phyloP scores from a whole-genome alignment of 2,329 filamentous ascomycete species.

The Penicillium sp. region DNA sequence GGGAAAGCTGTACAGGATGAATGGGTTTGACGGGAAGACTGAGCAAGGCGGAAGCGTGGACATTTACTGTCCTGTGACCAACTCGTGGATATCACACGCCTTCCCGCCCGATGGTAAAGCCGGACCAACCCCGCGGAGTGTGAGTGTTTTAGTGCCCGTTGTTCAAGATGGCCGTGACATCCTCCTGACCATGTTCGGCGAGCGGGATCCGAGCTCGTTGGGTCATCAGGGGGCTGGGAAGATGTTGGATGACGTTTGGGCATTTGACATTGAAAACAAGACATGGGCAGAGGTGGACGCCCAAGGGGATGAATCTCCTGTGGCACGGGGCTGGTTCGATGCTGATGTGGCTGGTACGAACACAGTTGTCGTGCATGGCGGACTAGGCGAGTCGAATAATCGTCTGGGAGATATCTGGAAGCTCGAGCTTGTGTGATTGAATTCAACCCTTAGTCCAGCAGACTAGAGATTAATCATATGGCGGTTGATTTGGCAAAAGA shows the following conservation, averaged over 20 bases:
- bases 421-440: slow-evolving; percentile 30
- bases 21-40: slow-evolving; percentile 69
- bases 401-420: slow-evolving; percentile 52
- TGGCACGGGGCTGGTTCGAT: slow-evolving; percentile 54
- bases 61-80: slow-evolving; percentile 46
- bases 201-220: slow-evolving; percentile 52
- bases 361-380: slow-evolving; percentile 50
- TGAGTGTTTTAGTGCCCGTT: slow-evolving; percentile 48
- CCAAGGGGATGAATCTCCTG: slow-evolving; percentile 31
- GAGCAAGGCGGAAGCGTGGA: slow-evolving; percentile 73
- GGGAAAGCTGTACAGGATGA: slow-evolving; percentile 71
- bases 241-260: slow-evolving; percentile 55
- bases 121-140: slow-evolving; percentile 52
- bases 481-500: neutral
- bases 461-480: neutral
- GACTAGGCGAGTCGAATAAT: slow-evolving; percentile 53
- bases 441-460: neutral
- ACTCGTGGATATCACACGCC: slow-evolving; percentile 40
- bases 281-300: slow-evolving; percentile 36
- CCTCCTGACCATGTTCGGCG: slow-evolving; percentile 54
- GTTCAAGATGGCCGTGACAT: slow-evolving; percentile 33
- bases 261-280: slow-evolving; percentile 38
- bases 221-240: slow-evolving; percentile 57
- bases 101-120: slow-evolving; percentile 42
- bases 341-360: slow-evolving; percentile 43